Evolutionary conservation across 345 rosid genomes (phyloP).

Genomic region (Crucihimalaya himalaica): DNA sequence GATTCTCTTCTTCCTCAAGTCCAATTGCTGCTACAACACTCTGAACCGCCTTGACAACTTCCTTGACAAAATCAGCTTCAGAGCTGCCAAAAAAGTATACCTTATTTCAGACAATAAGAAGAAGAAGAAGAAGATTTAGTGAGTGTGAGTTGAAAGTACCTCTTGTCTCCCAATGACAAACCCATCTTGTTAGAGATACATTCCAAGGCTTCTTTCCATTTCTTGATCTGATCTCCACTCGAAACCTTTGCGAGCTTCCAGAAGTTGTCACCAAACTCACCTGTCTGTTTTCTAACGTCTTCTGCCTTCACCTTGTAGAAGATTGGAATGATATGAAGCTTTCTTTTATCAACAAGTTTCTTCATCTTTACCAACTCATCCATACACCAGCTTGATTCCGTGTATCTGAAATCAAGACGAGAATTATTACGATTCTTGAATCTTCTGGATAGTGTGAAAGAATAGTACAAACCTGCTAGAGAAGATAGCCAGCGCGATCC

Average conservation of each 20-base stretch:
- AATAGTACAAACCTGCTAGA: neutral
- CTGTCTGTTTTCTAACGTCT: neutral
- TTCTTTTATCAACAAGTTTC: neutral
- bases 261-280: slow-evolving; percentile 18
- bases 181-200: slow-evolving; percentile 31
- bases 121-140: neutral
- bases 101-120: neutral
- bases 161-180: slow-evolving; percentile 9
- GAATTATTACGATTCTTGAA: neutral
- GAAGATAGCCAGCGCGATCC: slow-evolving; percentile 1
- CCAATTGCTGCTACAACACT: neutral
- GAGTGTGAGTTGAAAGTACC: neutral
- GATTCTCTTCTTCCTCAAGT: neutral
- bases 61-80: slow-evolving; percentile 15
- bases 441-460: neutral
- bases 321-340: neutral
- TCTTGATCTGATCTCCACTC: neutral
- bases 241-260: neutral
- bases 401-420: neutral
- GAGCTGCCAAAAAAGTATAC: neutral
- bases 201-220: slow-evolving; percentile 23
- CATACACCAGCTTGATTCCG: neutral
- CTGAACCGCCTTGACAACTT: neutral
- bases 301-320: neutral
- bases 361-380: neutral